Percentiles rank a stretch among this genome's conserved stretches.
Conservation (phyloP, 768 basidiomycete genomes). For the Suillus paluster region DNA sequence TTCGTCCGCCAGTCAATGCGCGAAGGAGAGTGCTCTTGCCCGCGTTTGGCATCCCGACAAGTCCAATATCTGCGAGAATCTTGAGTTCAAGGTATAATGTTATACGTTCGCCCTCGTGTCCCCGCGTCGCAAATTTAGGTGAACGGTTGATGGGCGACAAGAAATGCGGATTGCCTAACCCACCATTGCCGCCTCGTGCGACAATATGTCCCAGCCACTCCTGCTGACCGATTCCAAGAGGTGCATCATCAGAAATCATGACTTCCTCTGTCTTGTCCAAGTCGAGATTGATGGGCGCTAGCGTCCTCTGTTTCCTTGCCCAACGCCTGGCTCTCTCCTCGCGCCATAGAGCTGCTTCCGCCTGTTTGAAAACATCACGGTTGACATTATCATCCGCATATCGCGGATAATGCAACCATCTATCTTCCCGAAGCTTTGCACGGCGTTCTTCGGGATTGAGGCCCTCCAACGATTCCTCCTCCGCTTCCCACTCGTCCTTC, state of each 20-base stretch:
- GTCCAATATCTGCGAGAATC: conserved; percentile 90
- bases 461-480: conserved; percentile 59
- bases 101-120: conserved; percentile 70
- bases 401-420: conserved; percentile 85
- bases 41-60: conserved; percentile 96
- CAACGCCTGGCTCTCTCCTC: conserved; percentile 65
- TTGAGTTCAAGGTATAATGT: conserved; percentile 92
- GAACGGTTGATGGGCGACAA: conserved; percentile 67
- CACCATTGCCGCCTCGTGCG: conserved; percentile 78
- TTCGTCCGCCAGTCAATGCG: conserved; percentile 84
- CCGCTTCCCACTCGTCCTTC: conserved; percentile 74
- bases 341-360: conserved; percentile 61
- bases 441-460: conserved; percentile 53
- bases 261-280: conserved; percentile 55
- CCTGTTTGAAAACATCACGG: conserved; percentile 71
- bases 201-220: conserved; percentile 66
- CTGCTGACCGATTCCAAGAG: conserved; percentile 60
- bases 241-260: conserved; percentile 54
- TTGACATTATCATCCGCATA: conserved; percentile 63
- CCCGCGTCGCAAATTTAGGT: conserved; percentile 86
- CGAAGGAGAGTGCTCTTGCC: conserved; percentile 92
- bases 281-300: conserved; percentile 59
- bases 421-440: conserved; percentile 61
- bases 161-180: conserved; percentile 91
- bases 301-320: conserved; percentile 46